These are phyloP conservation scores for Lactarius hatsudake DNA, from an alignment of 768 basidiomycete genomes.

Conservation along the genomic window DNA sequence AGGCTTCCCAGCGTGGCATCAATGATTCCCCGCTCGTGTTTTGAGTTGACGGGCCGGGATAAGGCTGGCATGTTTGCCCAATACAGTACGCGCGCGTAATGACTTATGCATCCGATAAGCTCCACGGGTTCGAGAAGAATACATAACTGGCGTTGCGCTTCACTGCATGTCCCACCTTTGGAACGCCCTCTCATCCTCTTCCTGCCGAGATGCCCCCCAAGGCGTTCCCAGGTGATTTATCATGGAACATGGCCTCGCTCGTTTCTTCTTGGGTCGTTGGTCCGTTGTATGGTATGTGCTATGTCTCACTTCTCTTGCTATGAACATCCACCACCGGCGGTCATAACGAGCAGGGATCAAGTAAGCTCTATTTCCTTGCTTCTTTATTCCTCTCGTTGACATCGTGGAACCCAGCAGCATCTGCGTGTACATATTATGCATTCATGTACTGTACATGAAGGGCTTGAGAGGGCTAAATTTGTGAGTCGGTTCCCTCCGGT, in stretches of 20 bases:
- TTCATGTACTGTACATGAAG: constrained; percentile 2
- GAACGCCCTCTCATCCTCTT: not conserved
- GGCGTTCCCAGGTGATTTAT: constrained; percentile 12
- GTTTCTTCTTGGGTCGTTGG: constrained; percentile 13
- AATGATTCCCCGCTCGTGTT: not conserved
- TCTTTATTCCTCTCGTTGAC: not conserved
- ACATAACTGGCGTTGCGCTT: not conserved
- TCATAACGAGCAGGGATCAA: constrained; percentile 15
- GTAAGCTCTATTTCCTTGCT: not conserved
- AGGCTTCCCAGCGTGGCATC: too few species aligned
- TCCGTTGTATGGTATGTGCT: constrained; percentile 17
- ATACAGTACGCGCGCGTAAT: not conserved
- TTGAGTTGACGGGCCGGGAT: not conserved
- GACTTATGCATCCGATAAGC: constrained; percentile 3
- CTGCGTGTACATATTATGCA: constrained; percentile 16
- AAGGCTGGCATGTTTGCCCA: too few species aligned
- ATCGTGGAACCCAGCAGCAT: not conserved
- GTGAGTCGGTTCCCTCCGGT: not conserved
- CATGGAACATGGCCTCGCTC: not conserved
- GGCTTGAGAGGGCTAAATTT: constrained; percentile 7
- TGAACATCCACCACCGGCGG: too few species aligned
- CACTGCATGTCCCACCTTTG: not conserved
- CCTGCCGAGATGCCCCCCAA: constrained; percentile 11
- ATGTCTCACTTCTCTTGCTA: too few species aligned
- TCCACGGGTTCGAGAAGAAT: not conserved